Conservation (phyloP, 345 rosid species). For the Firmiana major region DNA sequence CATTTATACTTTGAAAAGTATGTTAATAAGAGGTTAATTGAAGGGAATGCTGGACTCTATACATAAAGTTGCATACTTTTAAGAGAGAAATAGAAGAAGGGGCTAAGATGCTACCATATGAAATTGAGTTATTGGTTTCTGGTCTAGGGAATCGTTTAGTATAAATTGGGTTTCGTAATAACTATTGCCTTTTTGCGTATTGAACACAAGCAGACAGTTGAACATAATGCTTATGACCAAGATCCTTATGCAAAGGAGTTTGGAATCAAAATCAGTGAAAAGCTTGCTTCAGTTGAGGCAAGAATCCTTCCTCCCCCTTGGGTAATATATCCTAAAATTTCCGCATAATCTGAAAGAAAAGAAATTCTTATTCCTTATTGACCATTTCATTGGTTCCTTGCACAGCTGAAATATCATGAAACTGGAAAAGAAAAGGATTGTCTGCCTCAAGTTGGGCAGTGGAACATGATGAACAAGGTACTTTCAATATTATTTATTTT, state of each 20-base stretch:
- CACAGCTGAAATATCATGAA: conserved; percentile 98
- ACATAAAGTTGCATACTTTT: not conserved
- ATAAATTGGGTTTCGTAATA: not conserved
- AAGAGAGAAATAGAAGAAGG: not conserved
- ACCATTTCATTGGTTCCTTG: conserved; percentile 18
- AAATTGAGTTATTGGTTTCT: not conserved
- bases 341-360: not conserved
- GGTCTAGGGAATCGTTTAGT: not conserved
- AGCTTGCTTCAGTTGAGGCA: conserved; percentile 91
- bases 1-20: not conserved
- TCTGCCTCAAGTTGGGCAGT: conserved; percentile 96
- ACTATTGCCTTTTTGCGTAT: not conserved
- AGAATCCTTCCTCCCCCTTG: conserved; percentile 99
- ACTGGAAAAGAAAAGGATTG: conserved; percentile 98
- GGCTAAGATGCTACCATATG: not conserved
- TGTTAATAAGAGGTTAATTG: not conserved
- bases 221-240: conserved; percentile 81
- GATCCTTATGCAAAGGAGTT: conserved; percentile 97
- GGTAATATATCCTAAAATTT: conserved; percentile 41
- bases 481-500: not conserved
- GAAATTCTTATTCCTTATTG: not conserved
- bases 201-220: conserved; percentile 62
- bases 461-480: conserved; percentile 99
- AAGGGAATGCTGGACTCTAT: not conserved
- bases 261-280: conserved; percentile 89